Evolutionary conservation across 257 asterid genomes (phyloP), one percentile per base, ranked within the genome.

Genomic region (Verbascum thapsus): DNA sequence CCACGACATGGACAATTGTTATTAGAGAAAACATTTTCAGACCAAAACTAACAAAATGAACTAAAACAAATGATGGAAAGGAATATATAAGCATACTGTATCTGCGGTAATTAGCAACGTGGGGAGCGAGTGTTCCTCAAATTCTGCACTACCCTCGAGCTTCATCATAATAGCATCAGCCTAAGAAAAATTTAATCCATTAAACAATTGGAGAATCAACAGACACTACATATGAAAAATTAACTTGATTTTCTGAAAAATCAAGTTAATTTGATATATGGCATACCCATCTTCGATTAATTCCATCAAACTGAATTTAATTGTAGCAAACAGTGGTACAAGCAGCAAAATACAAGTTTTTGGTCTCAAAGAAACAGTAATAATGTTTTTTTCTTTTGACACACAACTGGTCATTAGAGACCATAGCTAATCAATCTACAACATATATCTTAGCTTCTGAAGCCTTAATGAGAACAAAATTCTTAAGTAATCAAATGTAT

Each of bases 71-170:
- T n/a, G 10, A n/a, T 13, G 11, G 62, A 19, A 71, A 26, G 53
- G 53, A 47, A 39, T 11, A 58, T 59, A 23, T 48, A 47, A 71
- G 68, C 86, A 73, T 87, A 88, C 98, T 63, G 96, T 83, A 63
- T 91, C 98, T 71, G 96, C 96, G 64, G 98, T 90, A 44, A 91
- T 81, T 72, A 91, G 72, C 68, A 91, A 74, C 39, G 84, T 74
- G 51, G 95, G 83, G n/a, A 54, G 70, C 22, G 61, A 53, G 52
- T 58, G 52, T 51, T 74, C 77, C 75, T 69, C 62, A 77, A 83
- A 47, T 30, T 68, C 61, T 47, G 49, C 68, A 39, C 65, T 26
- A 63, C 59, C 59, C 69, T 74, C 45, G 64, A 87, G 84, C 79
- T 69, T 80, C 53, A 54, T 71, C 54, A 85, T 51, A 23, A 91